A percentile compares a stretch with the other conserved stretches of the same genome.
These are phyloP conservation scores for Fusarium sp. DNA, from an alignment of 2,329 filamentous ascomycete species.

Conservation along the genomic window DNA sequence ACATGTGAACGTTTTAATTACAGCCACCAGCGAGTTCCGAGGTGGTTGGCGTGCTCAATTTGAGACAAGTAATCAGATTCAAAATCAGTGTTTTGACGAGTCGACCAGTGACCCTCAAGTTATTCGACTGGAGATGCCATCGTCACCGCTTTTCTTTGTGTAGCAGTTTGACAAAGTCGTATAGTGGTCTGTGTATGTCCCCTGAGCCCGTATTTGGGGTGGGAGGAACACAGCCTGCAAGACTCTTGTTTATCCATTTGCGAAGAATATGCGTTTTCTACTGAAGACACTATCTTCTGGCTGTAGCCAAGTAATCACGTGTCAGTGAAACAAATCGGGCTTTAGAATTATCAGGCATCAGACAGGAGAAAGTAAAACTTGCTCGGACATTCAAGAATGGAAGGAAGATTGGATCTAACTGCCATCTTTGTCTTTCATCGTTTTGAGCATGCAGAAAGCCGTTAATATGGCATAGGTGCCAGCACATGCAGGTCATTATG, in stretches of 20 bases:
- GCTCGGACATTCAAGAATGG: background rate
- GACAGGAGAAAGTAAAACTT: background rate
- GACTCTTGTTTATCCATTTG: background rate
- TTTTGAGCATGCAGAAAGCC: slow-evolving; percentile 30
- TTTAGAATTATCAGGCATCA: background rate
- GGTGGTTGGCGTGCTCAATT: background rate
- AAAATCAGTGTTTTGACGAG: background rate
- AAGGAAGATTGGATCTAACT: background rate
- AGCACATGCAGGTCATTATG: slow-evolving; percentile 41
- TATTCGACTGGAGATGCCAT: background rate
- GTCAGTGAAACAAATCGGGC: background rate
- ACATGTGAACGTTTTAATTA: slow-evolving; percentile 5
- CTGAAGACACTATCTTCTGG: background rate
- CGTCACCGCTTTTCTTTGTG: slow-evolving; percentile 39
- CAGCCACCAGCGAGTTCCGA: background rate
- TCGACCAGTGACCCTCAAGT: background rate
- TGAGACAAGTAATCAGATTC: background rate
- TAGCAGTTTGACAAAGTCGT: slow-evolving; percentile 36
- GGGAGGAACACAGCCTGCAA: background rate
- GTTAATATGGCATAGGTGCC: slow-evolving; percentile 30
- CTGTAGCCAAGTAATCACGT: background rate
- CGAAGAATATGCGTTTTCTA: background rate
- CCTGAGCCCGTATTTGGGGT: background rate
- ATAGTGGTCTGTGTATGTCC: slow-evolving; percentile 18
- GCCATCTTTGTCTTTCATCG: background rate